These are phyloP conservation scores for Fomes fomentarius DNA, from an alignment of 1,284 basidiomycete species.

Conservation along the genomic window DNA sequence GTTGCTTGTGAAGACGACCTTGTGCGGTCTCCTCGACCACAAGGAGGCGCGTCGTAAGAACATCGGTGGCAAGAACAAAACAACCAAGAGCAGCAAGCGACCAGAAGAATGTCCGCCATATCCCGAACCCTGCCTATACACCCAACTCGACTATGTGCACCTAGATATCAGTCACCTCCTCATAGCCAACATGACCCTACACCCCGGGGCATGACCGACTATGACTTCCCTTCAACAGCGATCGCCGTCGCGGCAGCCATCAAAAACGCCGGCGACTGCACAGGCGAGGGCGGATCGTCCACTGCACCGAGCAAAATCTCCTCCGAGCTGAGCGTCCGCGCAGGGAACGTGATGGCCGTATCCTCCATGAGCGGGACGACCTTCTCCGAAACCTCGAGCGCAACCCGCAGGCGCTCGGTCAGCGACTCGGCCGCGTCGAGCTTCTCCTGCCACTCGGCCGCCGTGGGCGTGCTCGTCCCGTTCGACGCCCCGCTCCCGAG, in stretches of 20 bases:
- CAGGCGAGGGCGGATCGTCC: no score
- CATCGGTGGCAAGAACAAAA: neutral
- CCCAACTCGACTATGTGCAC: neutral
- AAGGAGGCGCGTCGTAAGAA: slow-evolving; percentile 94
- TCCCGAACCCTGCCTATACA: no score
- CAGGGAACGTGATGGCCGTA: slow-evolving; percentile 17
- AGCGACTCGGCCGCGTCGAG: slow-evolving; percentile 19
- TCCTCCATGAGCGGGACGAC: slow-evolving; percentile 16
- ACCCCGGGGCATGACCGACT: no score
- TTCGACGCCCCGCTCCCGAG: slow-evolving; percentile 2
- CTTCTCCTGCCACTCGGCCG: slow-evolving; percentile 24
- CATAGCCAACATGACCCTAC: no score
- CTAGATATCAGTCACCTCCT: no score
- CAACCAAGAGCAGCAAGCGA: neutral
- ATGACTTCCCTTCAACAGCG: slow-evolving; percentile 1
- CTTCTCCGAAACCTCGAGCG: slow-evolving; percentile 23
- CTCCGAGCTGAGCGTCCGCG: slow-evolving; percentile 22
- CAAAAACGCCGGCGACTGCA: neutral
- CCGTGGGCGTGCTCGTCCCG: slow-evolving; percentile 17
- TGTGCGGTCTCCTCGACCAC: slow-evolving; percentile 98
- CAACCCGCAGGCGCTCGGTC: slow-evolving; percentile 18
- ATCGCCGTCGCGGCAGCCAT: neutral
- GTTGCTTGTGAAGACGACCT: slow-evolving; percentile 84
- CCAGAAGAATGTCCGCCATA: no score
- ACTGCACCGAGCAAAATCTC: slow-evolving; percentile 11